These are phyloP conservation scores for Pterocarpus macrocarpus DNA, from an alignment of 306 rosid species.

Conservation along the genomic window DNA sequence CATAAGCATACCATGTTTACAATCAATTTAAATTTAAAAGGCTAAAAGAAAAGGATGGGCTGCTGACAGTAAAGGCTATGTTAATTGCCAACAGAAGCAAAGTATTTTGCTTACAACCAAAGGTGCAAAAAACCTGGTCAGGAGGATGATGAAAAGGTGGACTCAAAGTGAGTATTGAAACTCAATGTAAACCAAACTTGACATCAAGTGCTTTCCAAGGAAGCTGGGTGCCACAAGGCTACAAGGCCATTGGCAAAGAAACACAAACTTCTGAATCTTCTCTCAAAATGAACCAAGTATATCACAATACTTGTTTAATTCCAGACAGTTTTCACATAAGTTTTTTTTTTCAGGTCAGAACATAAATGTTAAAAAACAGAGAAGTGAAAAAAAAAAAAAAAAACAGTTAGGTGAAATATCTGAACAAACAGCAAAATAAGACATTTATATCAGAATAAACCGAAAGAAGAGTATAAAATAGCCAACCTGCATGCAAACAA, in stretches of 20 bases:
- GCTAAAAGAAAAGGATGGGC: background rate
- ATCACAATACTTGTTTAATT: background rate
- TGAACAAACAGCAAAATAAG: slow-evolving; percentile 23
- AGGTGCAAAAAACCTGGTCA: background rate
- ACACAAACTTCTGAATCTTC: background rate
- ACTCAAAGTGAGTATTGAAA: background rate
- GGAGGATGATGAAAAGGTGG: background rate
- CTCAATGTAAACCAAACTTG: background rate
- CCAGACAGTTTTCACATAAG: slow-evolving; percentile 1
- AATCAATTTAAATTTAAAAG: background rate
- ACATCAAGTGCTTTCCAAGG: slow-evolving; percentile 3
- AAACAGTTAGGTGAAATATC: slow-evolving; percentile 17
- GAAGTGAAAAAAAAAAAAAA: background rate
- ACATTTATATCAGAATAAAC: slow-evolving; percentile 11
- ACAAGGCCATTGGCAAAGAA: background rate
- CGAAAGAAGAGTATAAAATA: slow-evolving; percentile 18
- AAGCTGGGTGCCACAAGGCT: background rate
- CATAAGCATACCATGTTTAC: background rate
- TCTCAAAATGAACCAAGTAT: background rate
- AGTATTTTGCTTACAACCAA: background rate
- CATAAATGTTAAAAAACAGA: slow-evolving; percentile 4
- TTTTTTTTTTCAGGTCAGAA: background rate
- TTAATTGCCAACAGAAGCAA: background rate
- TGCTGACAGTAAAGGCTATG: slow-evolving; percentile 1
- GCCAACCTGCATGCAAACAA: slow-evolving; percentile 95